These are phyloP conservation scores for Hagleromyces aurorensis DNA, from an alignment of 805 yeast genomes.

Conservation along the genomic window DNA sequence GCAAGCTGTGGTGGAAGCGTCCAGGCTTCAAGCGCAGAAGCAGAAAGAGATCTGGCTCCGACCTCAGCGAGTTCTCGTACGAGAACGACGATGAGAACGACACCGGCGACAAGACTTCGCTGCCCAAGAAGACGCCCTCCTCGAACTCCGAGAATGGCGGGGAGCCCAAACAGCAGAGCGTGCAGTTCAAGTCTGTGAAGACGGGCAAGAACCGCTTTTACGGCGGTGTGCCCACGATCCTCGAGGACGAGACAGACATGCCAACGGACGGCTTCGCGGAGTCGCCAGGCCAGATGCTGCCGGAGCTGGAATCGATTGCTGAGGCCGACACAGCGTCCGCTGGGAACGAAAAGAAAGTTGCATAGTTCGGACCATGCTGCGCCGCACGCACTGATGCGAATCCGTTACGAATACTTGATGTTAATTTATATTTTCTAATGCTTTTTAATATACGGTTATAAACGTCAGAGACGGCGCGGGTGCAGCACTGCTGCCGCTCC, in stretches of 20 bases:
- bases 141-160: slow-evolving; percentile 12
- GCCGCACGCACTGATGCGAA: too few relatives aligned
- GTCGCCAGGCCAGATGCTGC: too few relatives aligned
- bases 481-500: too few relatives aligned
- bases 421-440: too few relatives aligned
- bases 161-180: slow-evolving; percentile 18
- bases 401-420: too few relatives aligned
- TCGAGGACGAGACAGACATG: slow-evolving; percentile 27
- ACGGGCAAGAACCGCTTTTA: slow-evolving; percentile 15
- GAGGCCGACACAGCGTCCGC: too few relatives aligned
- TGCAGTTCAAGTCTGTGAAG: slow-evolving; percentile 27
- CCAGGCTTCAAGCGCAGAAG: slow-evolving; percentile 25
- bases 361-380: too few relatives aligned
- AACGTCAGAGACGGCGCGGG: too few relatives aligned
- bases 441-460: too few relatives aligned
- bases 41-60: slow-evolving; percentile 22
- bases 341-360: too few relatives aligned
- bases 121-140: slow-evolving; percentile 5
- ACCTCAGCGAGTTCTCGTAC: slow-evolving; percentile 25
- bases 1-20: slow-evolving; percentile 26
- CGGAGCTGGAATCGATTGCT: too few relatives aligned
- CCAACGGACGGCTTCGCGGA: too few relatives aligned
- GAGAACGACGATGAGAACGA: slow-evolving; percentile 16
- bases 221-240: slow-evolving; percentile 28
- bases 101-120: slow-evolving; percentile 6